Evolutionary conservation across 1,284 basidiomycete genomes (phyloP).

Genomic region (Ceratobasidium sp.): DNA sequence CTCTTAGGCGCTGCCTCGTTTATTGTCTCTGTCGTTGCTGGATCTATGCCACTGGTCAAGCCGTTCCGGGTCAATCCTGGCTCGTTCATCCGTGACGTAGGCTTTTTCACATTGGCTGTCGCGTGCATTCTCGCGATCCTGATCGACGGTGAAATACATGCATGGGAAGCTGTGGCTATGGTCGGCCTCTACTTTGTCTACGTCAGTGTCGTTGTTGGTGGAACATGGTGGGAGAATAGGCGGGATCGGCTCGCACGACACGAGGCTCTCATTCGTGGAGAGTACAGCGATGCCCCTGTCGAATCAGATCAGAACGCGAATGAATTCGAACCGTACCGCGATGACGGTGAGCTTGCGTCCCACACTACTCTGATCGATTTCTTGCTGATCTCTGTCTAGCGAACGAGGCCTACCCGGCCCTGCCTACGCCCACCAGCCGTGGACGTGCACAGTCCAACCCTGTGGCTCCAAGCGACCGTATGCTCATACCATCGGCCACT

Average conservation of each 20-base stretch:
- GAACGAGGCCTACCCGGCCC: constrained; percentile 17
- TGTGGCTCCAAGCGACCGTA: constrained; percentile 26
- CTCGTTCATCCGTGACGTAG: constrained; percentile 92
- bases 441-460: constrained; percentile 57
- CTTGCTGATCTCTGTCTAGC: constrained; percentile 1
- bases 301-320: constrained; percentile 27
- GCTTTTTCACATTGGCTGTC: constrained; percentile 91
- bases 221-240: constrained; percentile 81
- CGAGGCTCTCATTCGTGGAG: constrained; percentile 71
- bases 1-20: constrained; percentile 95
- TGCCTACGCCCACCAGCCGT: constrained; percentile 53
- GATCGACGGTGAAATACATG: constrained; percentile 80
- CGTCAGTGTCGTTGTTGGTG: constrained; percentile 80
- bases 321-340: constrained; percentile 57
- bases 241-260: constrained; percentile 63
- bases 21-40: constrained; percentile 95
- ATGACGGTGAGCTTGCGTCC: constrained; percentile 53
- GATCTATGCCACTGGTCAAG: constrained; percentile 95
- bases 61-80: constrained; percentile 87
- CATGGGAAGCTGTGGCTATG: constrained; percentile 82
- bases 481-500: neutral
- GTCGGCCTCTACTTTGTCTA: constrained; percentile 85
- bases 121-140: constrained; percentile 80
- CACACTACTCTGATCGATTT: constrained; percentile 5
- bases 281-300: constrained; percentile 69